Base-by-base conservation (phyloP, 106 monocot species). In the Dendrobium officinale region DNA sequence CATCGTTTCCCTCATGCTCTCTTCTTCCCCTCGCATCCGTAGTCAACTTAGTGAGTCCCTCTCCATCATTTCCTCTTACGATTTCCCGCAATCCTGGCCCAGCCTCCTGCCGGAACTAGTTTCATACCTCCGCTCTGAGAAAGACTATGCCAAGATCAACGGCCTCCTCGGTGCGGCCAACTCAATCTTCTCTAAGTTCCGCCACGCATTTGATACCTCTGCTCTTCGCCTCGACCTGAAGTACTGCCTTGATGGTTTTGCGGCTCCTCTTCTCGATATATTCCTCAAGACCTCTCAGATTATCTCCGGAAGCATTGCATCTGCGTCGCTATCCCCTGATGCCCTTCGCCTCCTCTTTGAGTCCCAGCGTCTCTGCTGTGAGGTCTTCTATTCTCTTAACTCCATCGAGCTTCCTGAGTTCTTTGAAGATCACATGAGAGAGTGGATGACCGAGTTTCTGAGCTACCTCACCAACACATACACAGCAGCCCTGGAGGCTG, bases 391-490 rank as follows among this genome's bases (percentile, higher is more conserved):
- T 56, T 95, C 98, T 9, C 89, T 99, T 64, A 99, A 99, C 80
- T 91, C 89, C 18, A 81, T 99, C 42, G 98, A 99, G 44, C 86
- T 99, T 15, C 98, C 98, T 7, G 98, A 99, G 79, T 99, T 93
- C 80, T 99, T 99, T 27, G 98, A 99, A 86, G 98, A 99, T 70
- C 95, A 99, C 77, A 99, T 99, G 98, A 80, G 82, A 45, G 91
- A 99, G 86, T 99, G 98, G 98, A 99, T 99, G 98, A 61, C 85
- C 1, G 88, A 90, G 87, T 99, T 99, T 64, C 61, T 61, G 40
- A 74, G 66, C 9, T 99, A 95, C 70, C 88, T 99, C 22, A 90
- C 85, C 17, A 86, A 84, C 3, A 49, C 84, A 20, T 99, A 88
- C 55, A 48, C 89, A 0, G 55, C 77, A 0, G 75, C 79, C 1